Evolutionary conservation across 2,329 filamentous ascomycete species (phyloP).

Genomic region (Tolypocladium inflatum): DNA sequence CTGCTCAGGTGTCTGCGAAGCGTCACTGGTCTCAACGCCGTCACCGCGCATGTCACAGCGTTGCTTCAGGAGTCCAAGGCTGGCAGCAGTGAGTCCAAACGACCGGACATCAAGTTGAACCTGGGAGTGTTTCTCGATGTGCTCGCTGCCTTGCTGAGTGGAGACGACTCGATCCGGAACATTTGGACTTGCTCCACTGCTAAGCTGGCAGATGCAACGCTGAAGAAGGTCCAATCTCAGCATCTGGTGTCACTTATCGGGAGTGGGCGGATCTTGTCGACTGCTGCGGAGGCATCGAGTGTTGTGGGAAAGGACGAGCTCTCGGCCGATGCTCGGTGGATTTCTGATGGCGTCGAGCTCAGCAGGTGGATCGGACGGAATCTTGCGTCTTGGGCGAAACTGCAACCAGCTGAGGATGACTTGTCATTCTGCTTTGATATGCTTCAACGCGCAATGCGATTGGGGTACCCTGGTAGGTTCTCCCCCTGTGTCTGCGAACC

Average conservation of each 20-base stretch:
- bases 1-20: constrained; percentile 61
- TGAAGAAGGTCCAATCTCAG: constrained; percentile 22
- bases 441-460: constrained; percentile 50
- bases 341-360: constrained; percentile 55
- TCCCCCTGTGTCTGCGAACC: neutral
- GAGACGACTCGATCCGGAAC: constrained; percentile 22
- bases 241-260: constrained; percentile 34
- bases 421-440: constrained; percentile 35
- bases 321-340: constrained; percentile 37
- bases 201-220: constrained; percentile 10
- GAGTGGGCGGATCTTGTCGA: constrained; percentile 38
- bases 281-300: constrained; percentile 46
- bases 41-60: constrained; percentile 58
- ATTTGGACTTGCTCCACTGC: constrained; percentile 28
- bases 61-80: constrained; percentile 43
- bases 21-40: constrained; percentile 67
- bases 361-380: constrained; percentile 62
- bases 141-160: constrained; percentile 29
- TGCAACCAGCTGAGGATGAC: constrained; percentile 22
- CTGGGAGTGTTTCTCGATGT: constrained; percentile 34
- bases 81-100: constrained; percentile 24
- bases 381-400: constrained; percentile 37
- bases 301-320: constrained; percentile 27
- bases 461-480: constrained; percentile 62
- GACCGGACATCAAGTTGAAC: constrained; percentile 33